A percentile compares a stretch with the other conserved stretches of the same genome.
These are phyloP conservation scores for Phytophthora vignae DNA, from an alignment of 352 stramenopile genomes.

Conservation along the genomic window DNA sequence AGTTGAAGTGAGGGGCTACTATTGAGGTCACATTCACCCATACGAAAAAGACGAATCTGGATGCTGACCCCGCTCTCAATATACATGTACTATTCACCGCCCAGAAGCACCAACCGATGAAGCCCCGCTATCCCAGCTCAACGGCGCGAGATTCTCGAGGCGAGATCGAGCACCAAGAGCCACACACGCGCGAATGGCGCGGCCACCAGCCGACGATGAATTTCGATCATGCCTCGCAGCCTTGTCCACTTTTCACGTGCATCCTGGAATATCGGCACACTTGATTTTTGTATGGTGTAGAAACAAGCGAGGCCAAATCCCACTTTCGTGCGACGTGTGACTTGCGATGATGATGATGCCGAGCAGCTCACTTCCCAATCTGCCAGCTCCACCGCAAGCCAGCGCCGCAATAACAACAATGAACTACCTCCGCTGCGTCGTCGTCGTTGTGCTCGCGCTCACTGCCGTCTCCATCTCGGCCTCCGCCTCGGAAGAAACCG, in stretches of 20 bases:
- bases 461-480: neutral
- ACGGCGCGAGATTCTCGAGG: neutral
- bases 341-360: constrained; percentile 3
- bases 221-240: neutral
- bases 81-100: too few species aligned
- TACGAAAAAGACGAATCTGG: neutral
- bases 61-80: neutral
- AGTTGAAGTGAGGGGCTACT: neutral
- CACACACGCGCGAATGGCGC: neutral
- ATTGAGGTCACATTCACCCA: neutral
- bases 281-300: neutral
- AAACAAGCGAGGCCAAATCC: neutral
- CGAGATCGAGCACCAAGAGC: neutral
- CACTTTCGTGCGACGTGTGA: constrained; percentile 2
- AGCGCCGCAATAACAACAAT: constrained; percentile 6
- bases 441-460: constrained; percentile 1
- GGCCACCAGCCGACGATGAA: neutral
- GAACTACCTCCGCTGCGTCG: constrained; percentile 23
- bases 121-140: neutral
- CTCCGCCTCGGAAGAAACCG: constrained; percentile 21
- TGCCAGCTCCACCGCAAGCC: constrained; percentile 5
- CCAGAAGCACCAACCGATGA: neutral
- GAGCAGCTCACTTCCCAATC: constrained; percentile 26
- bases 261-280: neutral
- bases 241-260: neutral